Percentiles rank a stretch among this genome's conserved stretches.
Evolutionary conservation across 768 basidiomycete genomes (phyloP).

Genomic region (Dioszegia aurantiaca): DNA sequence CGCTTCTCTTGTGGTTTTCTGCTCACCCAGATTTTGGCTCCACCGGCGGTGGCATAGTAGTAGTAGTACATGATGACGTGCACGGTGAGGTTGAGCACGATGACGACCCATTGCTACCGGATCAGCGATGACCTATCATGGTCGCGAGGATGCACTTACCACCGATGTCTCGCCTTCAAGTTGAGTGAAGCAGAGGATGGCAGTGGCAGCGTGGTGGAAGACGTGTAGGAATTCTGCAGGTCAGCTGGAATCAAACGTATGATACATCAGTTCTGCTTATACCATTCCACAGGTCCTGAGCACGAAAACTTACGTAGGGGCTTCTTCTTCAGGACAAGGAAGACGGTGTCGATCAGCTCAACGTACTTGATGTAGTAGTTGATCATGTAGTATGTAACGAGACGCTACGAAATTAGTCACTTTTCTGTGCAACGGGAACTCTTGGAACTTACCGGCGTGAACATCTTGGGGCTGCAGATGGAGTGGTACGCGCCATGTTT

Average conservation of each 20-base stretch:
- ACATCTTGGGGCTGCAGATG: slow-evolving; percentile 72
- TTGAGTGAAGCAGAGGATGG: slow-evolving; percentile 88
- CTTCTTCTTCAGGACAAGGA: slow-evolving; percentile 97
- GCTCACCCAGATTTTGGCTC: slow-evolving; percentile 89
- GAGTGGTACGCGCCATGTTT: slow-evolving; percentile 69
- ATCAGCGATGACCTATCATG: neutral
- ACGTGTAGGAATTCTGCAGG: slow-evolving; percentile 87
- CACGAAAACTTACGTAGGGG: slow-evolving; percentile 67
- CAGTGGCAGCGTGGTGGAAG: slow-evolving; percentile 98
- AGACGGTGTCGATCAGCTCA: slow-evolving; percentile 93
- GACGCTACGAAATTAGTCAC: slow-evolving; percentile 57
- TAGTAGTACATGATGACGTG: slow-evolving; percentile 99
- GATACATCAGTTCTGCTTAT: neutral
- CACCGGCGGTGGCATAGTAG: slow-evolving; percentile 97
- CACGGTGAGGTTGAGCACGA: slow-evolving; percentile 81
- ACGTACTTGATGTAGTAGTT: slow-evolving; percentile 99
- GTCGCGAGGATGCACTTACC: slow-evolving; percentile 57
- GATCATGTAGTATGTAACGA: slow-evolving; percentile 97
- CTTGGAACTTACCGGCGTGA: slow-evolving; percentile 78
- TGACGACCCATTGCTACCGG: slow-evolving; percentile 91
- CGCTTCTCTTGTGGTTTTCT: neutral
- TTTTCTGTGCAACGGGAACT: neutral
- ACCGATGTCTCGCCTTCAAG: slow-evolving; percentile 91
- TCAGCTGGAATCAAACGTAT: slow-evolving; percentile 4
- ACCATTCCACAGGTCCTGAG: too few relatives aligned